phyloP scores from a whole-genome alignment of 2,329 filamentous ascomycete genomes.

The Fusarium lyarnte region DNA sequence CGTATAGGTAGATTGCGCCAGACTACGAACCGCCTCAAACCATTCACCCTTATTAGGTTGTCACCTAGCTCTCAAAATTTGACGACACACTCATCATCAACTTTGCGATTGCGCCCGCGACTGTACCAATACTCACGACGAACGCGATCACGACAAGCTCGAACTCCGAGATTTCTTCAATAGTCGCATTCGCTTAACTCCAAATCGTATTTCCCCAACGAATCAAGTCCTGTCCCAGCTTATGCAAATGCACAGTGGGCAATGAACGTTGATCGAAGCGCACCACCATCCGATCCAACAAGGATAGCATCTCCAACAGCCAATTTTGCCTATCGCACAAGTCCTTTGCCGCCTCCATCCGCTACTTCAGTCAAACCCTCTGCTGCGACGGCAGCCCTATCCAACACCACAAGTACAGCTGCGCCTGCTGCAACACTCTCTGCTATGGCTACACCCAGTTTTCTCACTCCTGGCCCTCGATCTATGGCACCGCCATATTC shows the following conservation, averaged over 20 bases:
- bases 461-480: constrained; percentile 51
- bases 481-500: constrained; percentile 49
- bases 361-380: constrained; percentile 28
- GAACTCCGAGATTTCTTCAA: constrained; percentile 30
- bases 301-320: constrained; percentile 40
- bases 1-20: background rate
- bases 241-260: constrained; percentile 44
- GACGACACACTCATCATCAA: background rate
- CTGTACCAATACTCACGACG: constrained; percentile 26
- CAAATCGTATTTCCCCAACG: constrained; percentile 22
- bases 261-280: constrained; percentile 40
- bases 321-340: constrained; percentile 46
- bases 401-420: background rate
- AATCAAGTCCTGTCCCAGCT: constrained; percentile 36
- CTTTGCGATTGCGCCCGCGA: constrained; percentile 7
- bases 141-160: constrained; percentile 28
- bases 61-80: background rate
- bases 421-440: constrained; percentile 6
- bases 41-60: background rate
- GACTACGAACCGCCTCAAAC: background rate
- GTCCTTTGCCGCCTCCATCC: constrained; percentile 44
- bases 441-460: constrained; percentile 58
- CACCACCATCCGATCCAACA: constrained; percentile 37
- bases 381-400: constrained; percentile 1
- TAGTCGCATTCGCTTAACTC: constrained; percentile 35